phyloP scores from a whole-genome alignment of 2,329 filamentous ascomycete genomes.

The Aspergillus bombycis region DNA sequence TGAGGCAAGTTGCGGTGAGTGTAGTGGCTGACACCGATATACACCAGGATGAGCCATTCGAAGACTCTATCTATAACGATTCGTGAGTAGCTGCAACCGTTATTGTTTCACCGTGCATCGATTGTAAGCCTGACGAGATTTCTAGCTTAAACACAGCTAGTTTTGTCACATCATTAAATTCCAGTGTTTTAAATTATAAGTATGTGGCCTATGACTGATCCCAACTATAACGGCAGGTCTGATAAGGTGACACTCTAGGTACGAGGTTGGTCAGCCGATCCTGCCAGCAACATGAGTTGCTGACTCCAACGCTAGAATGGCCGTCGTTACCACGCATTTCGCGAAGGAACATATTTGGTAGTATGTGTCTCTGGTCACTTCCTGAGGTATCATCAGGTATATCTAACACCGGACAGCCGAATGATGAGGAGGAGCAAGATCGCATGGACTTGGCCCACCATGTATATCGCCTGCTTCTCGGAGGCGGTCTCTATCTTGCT shows the following conservation, averaged over 20 bases:
- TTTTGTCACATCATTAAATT: neutral
- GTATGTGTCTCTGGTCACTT: neutral
- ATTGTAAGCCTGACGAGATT: neutral
- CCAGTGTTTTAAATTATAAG: slow-evolving; percentile 2
- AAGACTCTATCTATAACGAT: neutral
- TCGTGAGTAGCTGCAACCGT: neutral
- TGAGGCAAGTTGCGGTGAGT: neutral
- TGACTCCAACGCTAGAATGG: neutral
- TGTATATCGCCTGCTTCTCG: neutral
- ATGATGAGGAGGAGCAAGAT: slow-evolving; percentile 4
- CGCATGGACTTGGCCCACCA: slow-evolving; percentile 1
- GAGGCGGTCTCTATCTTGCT: neutral
- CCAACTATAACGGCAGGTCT: neutral
- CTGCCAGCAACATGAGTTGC: neutral
- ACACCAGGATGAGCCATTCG: neutral
- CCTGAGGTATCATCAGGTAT: neutral
- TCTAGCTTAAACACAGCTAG: neutral
- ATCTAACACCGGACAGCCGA: neutral
- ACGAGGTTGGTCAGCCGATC: neutral
- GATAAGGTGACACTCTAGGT: neutral
- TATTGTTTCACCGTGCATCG: neutral
- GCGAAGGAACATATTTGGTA: neutral
- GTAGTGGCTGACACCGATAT: neutral
- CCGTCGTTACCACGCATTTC: slow-evolving; percentile 2
- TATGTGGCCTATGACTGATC: neutral